Base-by-base conservation (phyloP, 2,329 filamentous ascomycete genomes). In the Arthrobotrys sinensis region DNA sequence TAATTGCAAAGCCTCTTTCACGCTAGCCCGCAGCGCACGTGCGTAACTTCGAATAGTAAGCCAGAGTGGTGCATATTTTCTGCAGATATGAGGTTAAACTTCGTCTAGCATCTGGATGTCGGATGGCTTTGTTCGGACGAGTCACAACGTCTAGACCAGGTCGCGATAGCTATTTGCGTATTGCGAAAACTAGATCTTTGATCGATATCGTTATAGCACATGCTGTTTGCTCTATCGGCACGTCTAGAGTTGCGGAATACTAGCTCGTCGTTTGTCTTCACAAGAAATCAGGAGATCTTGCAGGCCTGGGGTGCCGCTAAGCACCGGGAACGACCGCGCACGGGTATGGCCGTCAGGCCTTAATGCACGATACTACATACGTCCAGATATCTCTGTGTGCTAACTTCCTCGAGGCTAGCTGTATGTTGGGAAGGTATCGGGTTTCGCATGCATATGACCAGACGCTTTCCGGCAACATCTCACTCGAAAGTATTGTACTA, bases 31-130 rank as follows among this genome's bases (percentile, higher is more conserved):
- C 55, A 40, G 55, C 52, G 62, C 75, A 78, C 75, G 75, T 78
- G 75, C 75, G 53, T 66, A 57, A 40, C 14, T 50, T 77, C 36
- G 72, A 77, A 76, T 76, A 76, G 65, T 77, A 77, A 70, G 52
- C 57, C 57, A 70, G 46, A 40, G 36, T 40, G 32, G 32, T 70
- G 72, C 72, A 70, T 46, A 53, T 67, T 64, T 48, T 63, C 46
- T 76, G 72, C 46, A 66, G 46, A 60, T 48, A 21, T 36, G 45
- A 68, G 63, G 52, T 53, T 64, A 48, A 50, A 69, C 46, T 32
- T 36, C n/a, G 43, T 40, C n/a, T 19, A 50, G 43, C 34, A 28
- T 28, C 24, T 28, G 24, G 24, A 28, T 28, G 24, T 4, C 24
- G 24, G 24, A 28, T 28, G 7, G 19, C 11, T 14, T 34, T 48